phyloP scores from a whole-genome alignment of 768 basidiomycete genomes.

The Amylocystis lapponica region DNA sequence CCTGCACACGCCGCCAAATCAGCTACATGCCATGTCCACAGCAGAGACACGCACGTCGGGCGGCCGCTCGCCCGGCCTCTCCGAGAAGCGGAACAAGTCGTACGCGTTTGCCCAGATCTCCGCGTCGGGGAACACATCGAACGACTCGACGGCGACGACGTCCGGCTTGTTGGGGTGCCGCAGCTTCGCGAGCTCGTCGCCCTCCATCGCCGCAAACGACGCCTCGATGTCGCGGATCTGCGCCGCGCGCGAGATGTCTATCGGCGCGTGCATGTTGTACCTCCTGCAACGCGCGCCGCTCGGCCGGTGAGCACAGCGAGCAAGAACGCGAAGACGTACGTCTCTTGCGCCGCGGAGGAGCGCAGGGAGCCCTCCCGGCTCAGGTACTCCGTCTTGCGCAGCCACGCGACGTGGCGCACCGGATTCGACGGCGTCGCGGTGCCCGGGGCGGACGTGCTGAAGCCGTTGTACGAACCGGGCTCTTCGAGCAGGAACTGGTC shows the following conservation, averaged over 20 bases:
- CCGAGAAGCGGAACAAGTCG: slow-evolving; percentile 80
- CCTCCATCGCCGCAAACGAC: slow-evolving; percentile 62
- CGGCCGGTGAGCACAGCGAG: too few relatives aligned
- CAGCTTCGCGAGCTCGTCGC: slow-evolving; percentile 53
- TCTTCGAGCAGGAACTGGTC: slow-evolving; percentile 76
- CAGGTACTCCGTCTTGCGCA: slow-evolving; percentile 89
- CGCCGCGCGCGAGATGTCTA: slow-evolving; percentile 70
- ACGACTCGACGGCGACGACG: slow-evolving; percentile 73
- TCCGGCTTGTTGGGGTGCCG: slow-evolving; percentile 76
- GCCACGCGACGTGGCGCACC: slow-evolving; percentile 73
- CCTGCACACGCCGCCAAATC: slow-evolving; percentile 31
- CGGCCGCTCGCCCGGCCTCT: slow-evolving; percentile 75
- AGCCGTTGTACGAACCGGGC: slow-evolving; percentile 30
- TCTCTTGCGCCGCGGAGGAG: slow-evolving; percentile 40
- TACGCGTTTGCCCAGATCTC: slow-evolving; percentile 89
- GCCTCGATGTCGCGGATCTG: slow-evolving; percentile 77
- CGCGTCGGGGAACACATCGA: slow-evolving; percentile 77
- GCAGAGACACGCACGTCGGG: slow-evolving; percentile 43
- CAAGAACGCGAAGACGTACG: slow-evolving; percentile 35
- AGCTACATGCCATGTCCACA: not conserved
- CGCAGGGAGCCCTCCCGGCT: slow-evolving; percentile 53
- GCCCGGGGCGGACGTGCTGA: slow-evolving; percentile 24
- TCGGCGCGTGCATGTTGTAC: slow-evolving; percentile 35
- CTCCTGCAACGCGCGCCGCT: too few relatives aligned
- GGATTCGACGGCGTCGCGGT: slow-evolving; percentile 37